Evolutionary conservation across 352 stramenopile genomes (phyloP).

Genomic region (Phytophthora syringae): DNA sequence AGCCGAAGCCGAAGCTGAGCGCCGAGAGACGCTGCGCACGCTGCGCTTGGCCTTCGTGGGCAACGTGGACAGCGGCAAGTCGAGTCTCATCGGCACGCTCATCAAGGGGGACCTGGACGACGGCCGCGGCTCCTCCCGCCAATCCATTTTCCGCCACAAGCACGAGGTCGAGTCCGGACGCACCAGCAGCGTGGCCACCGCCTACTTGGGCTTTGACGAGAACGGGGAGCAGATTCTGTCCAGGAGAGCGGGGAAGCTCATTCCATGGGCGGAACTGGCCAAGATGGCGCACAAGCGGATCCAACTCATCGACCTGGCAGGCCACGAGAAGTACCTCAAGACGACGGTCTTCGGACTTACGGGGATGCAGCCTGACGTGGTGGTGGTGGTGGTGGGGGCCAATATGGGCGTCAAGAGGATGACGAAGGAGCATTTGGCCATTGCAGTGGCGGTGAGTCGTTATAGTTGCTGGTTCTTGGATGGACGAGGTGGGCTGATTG

Average conservation of each 20-base stretch:
- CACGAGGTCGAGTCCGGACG: slow-evolving; percentile 85
- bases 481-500: not conserved
- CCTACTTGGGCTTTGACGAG: slow-evolving; percentile 85
- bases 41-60: slow-evolving; percentile 91
- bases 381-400: slow-evolving; percentile 93
- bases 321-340: slow-evolving; percentile 99
- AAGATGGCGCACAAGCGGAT: slow-evolving; percentile 83
- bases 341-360: slow-evolving; percentile 99
- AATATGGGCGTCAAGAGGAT: slow-evolving; percentile 96
- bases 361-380: slow-evolving; percentile 96
- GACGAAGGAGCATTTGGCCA: slow-evolving; percentile 94
- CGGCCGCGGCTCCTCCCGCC: slow-evolving; percentile 88
- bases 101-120: slow-evolving; percentile 97
- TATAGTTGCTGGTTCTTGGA: not conserved
- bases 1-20: slow-evolving; percentile 29
- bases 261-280: slow-evolving; percentile 84
- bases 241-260: slow-evolving; percentile 71
- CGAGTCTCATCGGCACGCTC: slow-evolving; percentile 92
- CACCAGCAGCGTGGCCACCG: slow-evolving; percentile 84
- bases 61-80: slow-evolving; percentile 95
- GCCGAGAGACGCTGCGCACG: slow-evolving; percentile 62
- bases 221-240: slow-evolving; percentile 80
- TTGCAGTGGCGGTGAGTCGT: slow-evolving; percentile 82
- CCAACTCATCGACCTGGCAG: slow-evolving; percentile 87
- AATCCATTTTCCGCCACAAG: slow-evolving; percentile 89